These are phyloP conservation scores for Salix dunnii DNA, from an alignment of 345 rosid species.

Conservation along the genomic window DNA sequence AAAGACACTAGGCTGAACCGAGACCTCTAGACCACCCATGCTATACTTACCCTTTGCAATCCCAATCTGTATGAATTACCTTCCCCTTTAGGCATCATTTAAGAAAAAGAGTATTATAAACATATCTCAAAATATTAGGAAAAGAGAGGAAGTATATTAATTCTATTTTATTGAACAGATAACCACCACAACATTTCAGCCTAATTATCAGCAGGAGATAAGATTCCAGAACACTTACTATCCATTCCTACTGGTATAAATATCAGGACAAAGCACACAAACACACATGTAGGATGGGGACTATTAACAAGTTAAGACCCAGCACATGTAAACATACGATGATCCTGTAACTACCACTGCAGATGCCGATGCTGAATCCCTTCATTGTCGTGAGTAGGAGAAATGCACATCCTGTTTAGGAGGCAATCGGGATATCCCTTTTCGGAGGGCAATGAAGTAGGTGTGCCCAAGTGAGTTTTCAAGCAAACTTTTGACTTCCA, in stretches of 20 bases:
- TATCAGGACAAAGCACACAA: neutral
- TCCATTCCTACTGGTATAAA: neutral
- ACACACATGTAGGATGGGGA: neutral
- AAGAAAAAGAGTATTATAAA: neutral
- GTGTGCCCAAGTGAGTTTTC: no score
- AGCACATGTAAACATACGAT: neutral
- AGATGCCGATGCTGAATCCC: no score
- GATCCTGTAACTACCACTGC: neutral
- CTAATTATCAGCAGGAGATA: neutral
- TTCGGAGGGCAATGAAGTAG: no score
- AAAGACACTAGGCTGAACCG: slow-evolving; percentile 44
- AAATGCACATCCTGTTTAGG: no score
- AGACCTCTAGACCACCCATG: neutral
- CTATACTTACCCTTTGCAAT: neutral
- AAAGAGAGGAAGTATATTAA: neutral
- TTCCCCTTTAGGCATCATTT: no score
- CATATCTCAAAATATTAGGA: neutral
- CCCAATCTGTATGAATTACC: neutral
- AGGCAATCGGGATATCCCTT: no score
- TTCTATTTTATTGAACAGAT: neutral
- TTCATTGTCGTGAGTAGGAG: no score
- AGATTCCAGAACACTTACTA: neutral
- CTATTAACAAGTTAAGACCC: neutral
- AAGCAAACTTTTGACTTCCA: no score
- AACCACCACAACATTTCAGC: neutral